phyloP scores from a whole-genome alignment of 805 yeast genomes.

The Candida khao-thaluensis region DNA sequence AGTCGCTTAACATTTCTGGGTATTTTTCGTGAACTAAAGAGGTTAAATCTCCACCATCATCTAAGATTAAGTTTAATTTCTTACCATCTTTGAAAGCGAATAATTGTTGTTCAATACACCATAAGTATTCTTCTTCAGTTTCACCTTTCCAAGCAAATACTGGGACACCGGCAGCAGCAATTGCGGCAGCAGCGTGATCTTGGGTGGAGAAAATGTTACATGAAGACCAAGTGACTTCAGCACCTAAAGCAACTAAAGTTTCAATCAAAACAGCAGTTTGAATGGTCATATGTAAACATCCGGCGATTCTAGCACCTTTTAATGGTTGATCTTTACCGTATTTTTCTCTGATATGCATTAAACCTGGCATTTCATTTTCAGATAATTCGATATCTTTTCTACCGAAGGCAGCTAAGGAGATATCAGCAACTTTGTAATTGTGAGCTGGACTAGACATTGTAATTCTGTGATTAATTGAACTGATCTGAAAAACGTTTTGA shows the following conservation, averaged over 20 bases:
- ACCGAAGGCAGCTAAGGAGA: constrained; percentile 98
- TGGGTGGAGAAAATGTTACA: constrained; percentile 99
- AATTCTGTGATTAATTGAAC: too few relatives aligned
- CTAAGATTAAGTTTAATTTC: constrained; percentile 94
- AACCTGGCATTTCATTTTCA: constrained; percentile 99
- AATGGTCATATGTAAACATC: constrained; percentile 99
- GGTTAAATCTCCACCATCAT: constrained; percentile 99
- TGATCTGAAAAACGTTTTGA: constrained; percentile 5
- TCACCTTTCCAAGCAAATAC: constrained; percentile 99
- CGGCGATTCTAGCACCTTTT: constrained; percentile 98
- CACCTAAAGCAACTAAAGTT: constrained; percentile 96
- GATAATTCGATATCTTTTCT: constrained; percentile 99
- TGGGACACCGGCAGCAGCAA: constrained; percentile 99
- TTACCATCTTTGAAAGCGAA: constrained; percentile 94
- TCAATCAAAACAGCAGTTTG: constrained; percentile 99
- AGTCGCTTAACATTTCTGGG: constrained; percentile 95
- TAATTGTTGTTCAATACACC: constrained; percentile 99
- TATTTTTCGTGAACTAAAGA: constrained; percentile 93
- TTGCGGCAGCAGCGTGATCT: constrained; percentile 99
- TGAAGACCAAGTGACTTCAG: constrained; percentile 99
- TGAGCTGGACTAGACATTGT: constrained; percentile 44
- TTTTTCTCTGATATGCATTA: constrained; percentile 93
- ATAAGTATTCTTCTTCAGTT: constrained; percentile 98
- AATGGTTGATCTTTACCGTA: constrained; percentile 92
- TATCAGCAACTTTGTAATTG: constrained; percentile 95